These are phyloP conservation scores for Fusarium nodosum DNA, from an alignment of 2,329 filamentous ascomycete genomes.

Conservation along the genomic window DNA sequence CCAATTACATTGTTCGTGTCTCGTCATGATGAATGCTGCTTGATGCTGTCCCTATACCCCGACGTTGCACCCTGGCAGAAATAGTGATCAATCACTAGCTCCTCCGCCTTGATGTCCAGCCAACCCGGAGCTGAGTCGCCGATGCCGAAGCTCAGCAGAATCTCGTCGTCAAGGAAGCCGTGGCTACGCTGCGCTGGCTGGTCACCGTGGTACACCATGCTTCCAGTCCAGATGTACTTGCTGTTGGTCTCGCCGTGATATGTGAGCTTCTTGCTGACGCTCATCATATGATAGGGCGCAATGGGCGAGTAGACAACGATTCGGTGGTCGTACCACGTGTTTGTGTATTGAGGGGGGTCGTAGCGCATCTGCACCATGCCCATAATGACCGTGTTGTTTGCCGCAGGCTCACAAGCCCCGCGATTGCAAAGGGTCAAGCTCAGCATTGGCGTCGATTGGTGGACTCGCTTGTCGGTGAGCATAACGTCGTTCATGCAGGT, in stretches of 20 bases:
- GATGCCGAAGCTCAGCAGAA: conserved; percentile 46
- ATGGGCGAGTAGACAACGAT: conserved; percentile 42
- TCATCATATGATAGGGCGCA: conserved; percentile 42
- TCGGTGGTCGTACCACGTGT: conserved; percentile 45
- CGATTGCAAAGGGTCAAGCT: conserved; percentile 44
- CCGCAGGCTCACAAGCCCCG: conserved; percentile 34
- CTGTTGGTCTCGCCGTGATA: conserved; percentile 44
- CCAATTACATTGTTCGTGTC: conserved; percentile 38
- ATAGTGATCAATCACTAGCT: conserved; percentile 42
- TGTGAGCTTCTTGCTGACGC: conserved; percentile 44
- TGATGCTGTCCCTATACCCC: conserved; percentile 29
- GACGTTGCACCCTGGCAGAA: conserved; percentile 35
- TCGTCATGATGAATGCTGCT: conserved; percentile 36
- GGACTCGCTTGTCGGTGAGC: conserved; percentile 41
- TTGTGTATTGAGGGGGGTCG: conserved; percentile 39
- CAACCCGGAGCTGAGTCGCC: conserved; percentile 42
- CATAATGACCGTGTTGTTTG: conserved; percentile 41
- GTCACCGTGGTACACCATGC: conserved; percentile 43
- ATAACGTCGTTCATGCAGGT: conserved; percentile 46
- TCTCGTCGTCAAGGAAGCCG: conserved; percentile 41
- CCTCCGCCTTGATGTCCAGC: conserved; percentile 42
- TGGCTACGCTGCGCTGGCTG: conserved; percentile 32
- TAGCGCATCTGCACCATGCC: conserved; percentile 47
- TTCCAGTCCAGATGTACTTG: conserved; percentile 45
- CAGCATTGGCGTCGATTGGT: conserved; percentile 47